Percentiles rank a stretch among this genome's conserved stretches.
phyloP scores from a whole-genome alignment of 169 alveolate genomes.

The Plasmodium vivax region DNA sequence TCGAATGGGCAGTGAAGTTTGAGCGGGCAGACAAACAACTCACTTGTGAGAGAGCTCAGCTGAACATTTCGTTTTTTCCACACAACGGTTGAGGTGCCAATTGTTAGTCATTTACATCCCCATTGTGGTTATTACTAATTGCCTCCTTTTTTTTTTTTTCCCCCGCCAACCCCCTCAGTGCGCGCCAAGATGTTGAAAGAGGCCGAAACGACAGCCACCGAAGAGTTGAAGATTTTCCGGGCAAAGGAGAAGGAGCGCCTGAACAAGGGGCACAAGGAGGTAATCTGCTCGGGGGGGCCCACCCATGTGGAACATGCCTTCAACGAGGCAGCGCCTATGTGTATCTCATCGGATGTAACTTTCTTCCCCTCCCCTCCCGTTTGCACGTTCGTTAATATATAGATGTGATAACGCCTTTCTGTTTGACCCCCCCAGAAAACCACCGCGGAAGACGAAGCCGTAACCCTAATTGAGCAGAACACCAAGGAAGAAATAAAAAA shows the following conservation, averaged over 20 bases:
- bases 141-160: neutral
- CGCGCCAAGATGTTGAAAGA: conserved; percentile 86
- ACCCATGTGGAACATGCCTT: neutral
- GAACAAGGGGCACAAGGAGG: conserved; percentile 78
- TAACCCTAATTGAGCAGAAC: conserved; percentile 53
- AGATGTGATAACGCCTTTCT: neutral
- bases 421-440: conserved; percentile 12
- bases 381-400: too few species aligned
- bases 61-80: too few species aligned
- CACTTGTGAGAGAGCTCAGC: neutral
- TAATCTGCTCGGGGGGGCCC: neutral
- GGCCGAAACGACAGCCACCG: conserved; percentile 83
- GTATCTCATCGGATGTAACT: neutral
- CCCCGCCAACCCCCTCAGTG: conserved; percentile 58
- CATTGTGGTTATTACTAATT: neutral
- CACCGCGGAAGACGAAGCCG: conserved; percentile 69
- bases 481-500: conserved; percentile 69
- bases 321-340: neutral
- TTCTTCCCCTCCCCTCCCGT: neutral
- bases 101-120: neutral
- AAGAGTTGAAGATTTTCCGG: conserved; percentile 80
- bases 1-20: neutral
- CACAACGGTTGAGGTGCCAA: neutral
- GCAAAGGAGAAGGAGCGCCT: conserved; percentile 82
- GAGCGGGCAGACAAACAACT: neutral